These are phyloP conservation scores for Ambrosia hybrid DNA, from an alignment of 140 eudicot species.

Conservation along the genomic window DNA sequence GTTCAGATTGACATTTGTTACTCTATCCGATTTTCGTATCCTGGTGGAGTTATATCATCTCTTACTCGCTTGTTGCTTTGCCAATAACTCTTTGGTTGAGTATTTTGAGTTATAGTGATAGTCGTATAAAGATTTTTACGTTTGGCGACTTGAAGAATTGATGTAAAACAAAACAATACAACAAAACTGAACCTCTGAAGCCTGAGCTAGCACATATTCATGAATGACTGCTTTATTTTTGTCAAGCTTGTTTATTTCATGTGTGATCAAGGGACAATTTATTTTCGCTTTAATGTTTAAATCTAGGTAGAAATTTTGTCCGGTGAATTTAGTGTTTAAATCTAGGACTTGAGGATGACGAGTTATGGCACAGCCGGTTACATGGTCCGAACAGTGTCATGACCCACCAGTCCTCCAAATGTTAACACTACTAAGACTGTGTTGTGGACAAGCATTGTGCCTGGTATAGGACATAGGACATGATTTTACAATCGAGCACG, in stretches of 20 bases:
- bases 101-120: background rate
- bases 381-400: too few species aligned
- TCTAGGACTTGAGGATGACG: too few species aligned
- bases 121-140: background rate
- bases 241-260: background rate
- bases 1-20: constrained; percentile 38
- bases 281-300: background rate
- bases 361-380: too few species aligned
- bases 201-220: background rate
- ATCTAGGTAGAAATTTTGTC: too few species aligned
- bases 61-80: background rate
- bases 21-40: constrained; percentile 1
- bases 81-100: background rate
- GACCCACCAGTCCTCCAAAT: too few species aligned
- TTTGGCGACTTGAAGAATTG: background rate
- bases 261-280: background rate
- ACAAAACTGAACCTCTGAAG: background rate
- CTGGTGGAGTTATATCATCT: background rate
- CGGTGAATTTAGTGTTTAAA: too few species aligned
- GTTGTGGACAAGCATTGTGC: too few species aligned
- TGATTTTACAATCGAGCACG: too few species aligned
- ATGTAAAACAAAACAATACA: background rate
- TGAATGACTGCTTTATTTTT: background rate
- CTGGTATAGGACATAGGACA: too few species aligned
- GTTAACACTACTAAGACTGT: too few species aligned